Conservation (phyloP, 352 stramenopile species). For the Pythium rishiriense region DNA sequence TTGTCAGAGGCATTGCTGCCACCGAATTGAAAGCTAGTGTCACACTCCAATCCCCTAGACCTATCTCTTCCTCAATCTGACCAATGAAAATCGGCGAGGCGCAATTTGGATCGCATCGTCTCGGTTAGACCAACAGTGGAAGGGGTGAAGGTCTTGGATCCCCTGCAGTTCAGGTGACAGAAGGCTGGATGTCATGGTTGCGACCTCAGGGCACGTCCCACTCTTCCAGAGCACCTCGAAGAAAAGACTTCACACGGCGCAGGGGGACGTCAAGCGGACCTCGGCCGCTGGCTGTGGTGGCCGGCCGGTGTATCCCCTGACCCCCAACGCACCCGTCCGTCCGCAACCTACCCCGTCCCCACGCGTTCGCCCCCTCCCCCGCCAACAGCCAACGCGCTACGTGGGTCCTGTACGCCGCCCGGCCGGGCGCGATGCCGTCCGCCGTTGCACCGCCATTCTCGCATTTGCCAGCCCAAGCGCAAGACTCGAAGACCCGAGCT, state of each 20-base stretch:
- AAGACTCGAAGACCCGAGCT: neutral
- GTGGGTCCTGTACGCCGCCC: neutral
- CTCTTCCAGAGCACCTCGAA: slow-evolving; percentile 2
- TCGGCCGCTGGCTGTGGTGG: neutral
- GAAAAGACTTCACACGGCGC: slow-evolving; percentile 25
- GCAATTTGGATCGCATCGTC: slow-evolving; percentile 13
- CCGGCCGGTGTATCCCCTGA: slow-evolving; percentile 1
- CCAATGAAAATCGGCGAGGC: neutral
- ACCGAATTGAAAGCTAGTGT: slow-evolving; percentile 3
- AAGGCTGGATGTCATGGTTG: slow-evolving; percentile 11
- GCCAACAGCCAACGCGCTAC: slow-evolving; percentile 1
- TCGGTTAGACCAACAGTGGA: neutral
- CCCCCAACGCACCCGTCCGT: neutral
- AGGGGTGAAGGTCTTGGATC: slow-evolving; percentile 1
- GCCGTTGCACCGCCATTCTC: slow-evolving; percentile 21
- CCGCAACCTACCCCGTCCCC: slow-evolving; percentile 6
- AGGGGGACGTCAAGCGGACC: neutral
- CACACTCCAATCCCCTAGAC: slow-evolving; percentile 9
- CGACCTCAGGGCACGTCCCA: slow-evolving; percentile 9
- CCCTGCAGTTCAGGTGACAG: too few species aligned
- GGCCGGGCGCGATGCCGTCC: neutral
- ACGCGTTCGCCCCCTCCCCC: neutral
- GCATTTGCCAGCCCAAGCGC: slow-evolving; percentile 18
- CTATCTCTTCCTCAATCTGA: neutral
- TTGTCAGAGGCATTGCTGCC: neutral